These are phyloP conservation scores for Colletotrichum endophyticum DNA, from an alignment of 2,329 filamentous ascomycete species.

Conservation along the genomic window DNA sequence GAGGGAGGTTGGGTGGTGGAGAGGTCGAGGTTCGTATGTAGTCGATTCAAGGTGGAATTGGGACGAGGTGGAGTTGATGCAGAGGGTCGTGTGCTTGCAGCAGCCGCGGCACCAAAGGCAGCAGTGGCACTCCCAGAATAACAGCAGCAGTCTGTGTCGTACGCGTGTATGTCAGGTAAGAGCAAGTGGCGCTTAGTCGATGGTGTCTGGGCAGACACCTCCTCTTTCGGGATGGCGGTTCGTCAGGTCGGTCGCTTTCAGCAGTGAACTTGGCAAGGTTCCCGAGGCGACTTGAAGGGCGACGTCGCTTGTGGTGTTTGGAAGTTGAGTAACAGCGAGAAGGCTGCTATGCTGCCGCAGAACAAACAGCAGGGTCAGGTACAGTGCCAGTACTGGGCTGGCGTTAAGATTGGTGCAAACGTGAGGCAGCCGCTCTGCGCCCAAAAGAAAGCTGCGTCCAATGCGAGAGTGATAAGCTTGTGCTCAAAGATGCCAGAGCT, in stretches of 20 bases:
- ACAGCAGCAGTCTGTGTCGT: slow-evolving; percentile 11
- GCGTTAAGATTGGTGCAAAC: background rate
- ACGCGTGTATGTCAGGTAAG: slow-evolving; percentile 11
- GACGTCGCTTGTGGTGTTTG: slow-evolving; percentile 1
- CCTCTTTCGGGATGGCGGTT: slow-evolving; percentile 19
- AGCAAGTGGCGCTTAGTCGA: slow-evolving; percentile 18
- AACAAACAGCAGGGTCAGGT: background rate
- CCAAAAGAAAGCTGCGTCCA: slow-evolving; percentile 3
- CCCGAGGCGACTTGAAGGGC: background rate
- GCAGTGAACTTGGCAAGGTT: slow-evolving; percentile 9
- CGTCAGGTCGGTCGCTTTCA: slow-evolving; percentile 12
- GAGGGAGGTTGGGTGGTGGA: background rate
- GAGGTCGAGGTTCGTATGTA: slow-evolving; percentile 13
- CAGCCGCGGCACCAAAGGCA: slow-evolving; percentile 13
- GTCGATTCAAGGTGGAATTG: slow-evolving; percentile 19
- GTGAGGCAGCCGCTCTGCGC: slow-evolving; percentile 10
- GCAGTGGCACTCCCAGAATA: background rate
- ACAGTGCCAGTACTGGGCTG: background rate
- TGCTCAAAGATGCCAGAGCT: slow-evolving; percentile 22
- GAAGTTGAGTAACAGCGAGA: background rate
- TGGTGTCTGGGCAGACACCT: slow-evolving; percentile 7
- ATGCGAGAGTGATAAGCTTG: slow-evolving; percentile 15
- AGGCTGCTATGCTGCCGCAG: background rate
- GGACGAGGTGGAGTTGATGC: slow-evolving; percentile 15
- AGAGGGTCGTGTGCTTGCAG: slow-evolving; percentile 14